These are phyloP conservation scores for Aspergillus sp. DNA, from an alignment of 2,329 filamentous ascomycete species.

Conservation along the genomic window DNA sequence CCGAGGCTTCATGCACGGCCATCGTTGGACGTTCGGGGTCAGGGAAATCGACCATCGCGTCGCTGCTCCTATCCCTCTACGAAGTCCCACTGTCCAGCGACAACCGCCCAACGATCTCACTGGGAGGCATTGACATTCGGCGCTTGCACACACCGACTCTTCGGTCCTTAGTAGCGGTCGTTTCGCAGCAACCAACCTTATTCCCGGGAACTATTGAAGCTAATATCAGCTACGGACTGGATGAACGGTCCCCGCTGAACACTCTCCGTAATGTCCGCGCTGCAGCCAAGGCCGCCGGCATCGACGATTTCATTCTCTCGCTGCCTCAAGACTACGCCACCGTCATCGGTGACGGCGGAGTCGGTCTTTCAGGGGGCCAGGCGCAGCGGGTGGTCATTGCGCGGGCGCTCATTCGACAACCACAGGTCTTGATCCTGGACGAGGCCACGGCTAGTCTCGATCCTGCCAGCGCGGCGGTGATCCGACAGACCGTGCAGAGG, in stretches of 20 bases:
- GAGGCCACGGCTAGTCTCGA: conserved; percentile 85
- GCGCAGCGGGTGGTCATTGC: conserved; percentile 80
- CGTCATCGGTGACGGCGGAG: conserved; percentile 72
- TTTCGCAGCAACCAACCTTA: conserved; percentile 65
- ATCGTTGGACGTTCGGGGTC: conserved; percentile 82
- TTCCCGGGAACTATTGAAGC: conserved; percentile 44
- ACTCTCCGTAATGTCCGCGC: conserved; percentile 50
- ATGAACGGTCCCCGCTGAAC: conserved; percentile 53
- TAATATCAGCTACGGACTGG: conserved; percentile 73
- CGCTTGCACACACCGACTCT: conserved; percentile 59
- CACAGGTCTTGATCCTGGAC: conserved; percentile 75
- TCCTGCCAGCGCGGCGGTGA: conserved; percentile 60
- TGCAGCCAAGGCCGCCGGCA: conserved; percentile 57
- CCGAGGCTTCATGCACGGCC: conserved; percentile 65
- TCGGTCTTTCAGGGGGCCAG: conserved; percentile 75
- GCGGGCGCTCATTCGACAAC: conserved; percentile 69
- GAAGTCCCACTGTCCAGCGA: conserved; percentile 29
- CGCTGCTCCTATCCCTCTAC: conserved; percentile 73
- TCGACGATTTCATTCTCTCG: conserved; percentile 73
- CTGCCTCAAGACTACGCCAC: conserved; percentile 73
- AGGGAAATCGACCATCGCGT: conserved; percentile 84
- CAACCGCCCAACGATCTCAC: conserved; percentile 47
- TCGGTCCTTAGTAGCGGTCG: conserved; percentile 62
- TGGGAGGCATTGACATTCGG: conserved; percentile 55
- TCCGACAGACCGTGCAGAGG: conserved; percentile 61